These are phyloP conservation scores for Shiraia sp. DNA, from an alignment of 2,329 filamentous ascomycete species.

Conservation along the genomic window DNA sequence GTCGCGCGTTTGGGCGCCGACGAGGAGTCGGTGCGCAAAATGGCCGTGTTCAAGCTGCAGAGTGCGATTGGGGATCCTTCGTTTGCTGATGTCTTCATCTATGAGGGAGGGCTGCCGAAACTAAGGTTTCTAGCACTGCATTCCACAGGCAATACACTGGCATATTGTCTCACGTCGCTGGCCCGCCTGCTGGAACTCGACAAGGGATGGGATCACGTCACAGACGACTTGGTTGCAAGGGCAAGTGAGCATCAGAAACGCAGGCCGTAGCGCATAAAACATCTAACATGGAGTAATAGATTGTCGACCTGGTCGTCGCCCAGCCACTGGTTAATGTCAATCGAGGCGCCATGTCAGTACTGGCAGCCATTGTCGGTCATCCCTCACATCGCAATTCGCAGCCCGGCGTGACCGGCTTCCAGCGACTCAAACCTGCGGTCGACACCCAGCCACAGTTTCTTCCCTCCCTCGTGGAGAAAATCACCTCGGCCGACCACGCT, in stretches of 20 bases:
- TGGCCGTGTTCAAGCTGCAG: conserved; percentile 98
- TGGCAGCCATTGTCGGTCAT: conserved; percentile 90
- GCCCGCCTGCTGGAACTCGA: conserved; percentile 89
- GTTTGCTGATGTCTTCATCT: conserved; percentile 95
- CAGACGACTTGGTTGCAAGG: conserved; percentile 70
- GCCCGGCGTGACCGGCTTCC: conserved; percentile 78
- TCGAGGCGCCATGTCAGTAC: conserved; percentile 92
- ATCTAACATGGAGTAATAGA: conserved; percentile 47
- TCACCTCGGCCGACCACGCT: conserved; percentile 92
- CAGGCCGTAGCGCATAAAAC: neutral
- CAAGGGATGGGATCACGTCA: conserved; percentile 94
- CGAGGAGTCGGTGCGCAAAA: conserved; percentile 92
- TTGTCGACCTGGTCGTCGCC: conserved; percentile 90
- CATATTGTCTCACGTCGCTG: conserved; percentile 90
- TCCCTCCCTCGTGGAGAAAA: conserved; percentile 86
- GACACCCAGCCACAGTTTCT: conserved; percentile 92
- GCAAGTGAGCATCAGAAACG: conserved; percentile 48
- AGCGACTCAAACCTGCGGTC: conserved; percentile 87
- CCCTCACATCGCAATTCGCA: conserved; percentile 63
- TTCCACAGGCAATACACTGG: conserved; percentile 89
- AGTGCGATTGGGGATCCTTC: conserved; percentile 92
- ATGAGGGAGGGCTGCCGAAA: conserved; percentile 80
- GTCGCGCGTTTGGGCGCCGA: conserved; percentile 63
- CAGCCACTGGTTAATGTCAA: conserved; percentile 98
- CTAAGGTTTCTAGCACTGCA: conserved; percentile 82